Evolutionary conservation across 257 asterid genomes (phyloP).

Genomic region (Fraxinus cuspidata): DNA sequence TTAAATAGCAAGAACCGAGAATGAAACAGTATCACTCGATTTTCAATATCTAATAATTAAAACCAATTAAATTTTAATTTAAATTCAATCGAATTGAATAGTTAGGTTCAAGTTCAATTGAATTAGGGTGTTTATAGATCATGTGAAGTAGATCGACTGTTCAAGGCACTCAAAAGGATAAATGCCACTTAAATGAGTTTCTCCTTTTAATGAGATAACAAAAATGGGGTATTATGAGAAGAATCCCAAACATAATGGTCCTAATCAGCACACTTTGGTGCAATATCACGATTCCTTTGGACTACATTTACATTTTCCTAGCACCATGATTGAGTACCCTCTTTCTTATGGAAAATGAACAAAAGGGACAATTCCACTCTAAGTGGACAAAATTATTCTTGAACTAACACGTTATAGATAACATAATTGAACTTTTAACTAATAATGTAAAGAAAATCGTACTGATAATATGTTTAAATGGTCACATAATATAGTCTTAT

Average conservation of each 20-base stretch:
- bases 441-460: not conserved
- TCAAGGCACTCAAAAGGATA: too few relatives aligned
- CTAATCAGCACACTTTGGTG: not conserved
- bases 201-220: not conserved
- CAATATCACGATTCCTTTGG: not conserved
- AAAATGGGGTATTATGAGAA: not conserved
- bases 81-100: too few relatives aligned
- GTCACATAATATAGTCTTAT: not conserved
- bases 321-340: slow-evolving; percentile 7
- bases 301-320: not conserved
- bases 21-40: too few relatives aligned
- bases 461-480: too few relatives aligned
- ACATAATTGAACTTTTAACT: not conserved
- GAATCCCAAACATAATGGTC: not conserved
- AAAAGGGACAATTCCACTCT: slow-evolving; percentile 18
- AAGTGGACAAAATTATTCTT: slow-evolving; percentile 14
- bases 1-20: too few relatives aligned
- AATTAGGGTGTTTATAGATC: too few relatives aligned
- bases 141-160: too few relatives aligned
- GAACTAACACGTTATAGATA: not conserved
- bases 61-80: too few relatives aligned
- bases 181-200: too few relatives aligned
- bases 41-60: too few relatives aligned
- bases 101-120: too few relatives aligned
- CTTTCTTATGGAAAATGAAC: slow-evolving; percentile 4